Evolutionary conservation across 2,329 filamentous ascomycete species (phyloP), one percentile per base, ranked within the genome.

Genomic region (Golovinomyces cichoracearum): DNA sequence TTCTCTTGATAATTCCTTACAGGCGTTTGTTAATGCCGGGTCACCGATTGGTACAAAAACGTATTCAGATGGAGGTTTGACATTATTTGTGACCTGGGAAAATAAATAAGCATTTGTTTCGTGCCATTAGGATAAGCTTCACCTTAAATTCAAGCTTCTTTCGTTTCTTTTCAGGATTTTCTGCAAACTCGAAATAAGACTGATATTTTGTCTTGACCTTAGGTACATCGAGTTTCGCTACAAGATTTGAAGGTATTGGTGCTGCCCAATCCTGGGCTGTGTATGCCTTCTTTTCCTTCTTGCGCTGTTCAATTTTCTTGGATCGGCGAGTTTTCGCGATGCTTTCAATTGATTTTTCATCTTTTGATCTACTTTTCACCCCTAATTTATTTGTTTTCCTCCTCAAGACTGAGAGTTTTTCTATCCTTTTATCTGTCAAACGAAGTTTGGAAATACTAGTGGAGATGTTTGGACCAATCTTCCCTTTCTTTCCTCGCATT

Each of bases 1-100:
- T 54, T 76, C 71, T 53, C 76, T 67, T 1, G 75, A 79, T 19
- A 78, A 60, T 55, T 79, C 75, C 60, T 79, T 79, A 65, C 76
- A 80, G 40, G 66, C 63, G 49, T 64, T 65, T 4, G 74, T 78
- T 56, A 80, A 62, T 52, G 69, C 65, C 21, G 74, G 75, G 53
- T 78, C 72, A 46, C 75, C 75, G 47, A 72, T 69, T 27, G 75
- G 72, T 40, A 80, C 68, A 57, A 77, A 78, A 52, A 71, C 68
- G 57, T 73, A 78, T 40, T 73, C 74, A 1, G 73, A 72, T 10
- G 74, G 74, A 13, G 75, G 73, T 1, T 62, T 61, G 47, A 60
- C 63, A 35, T 68, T 57, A 53, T 65, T 66, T 19, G 71, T 76
- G 50, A 72, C 65, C 74, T 78, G 56, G 45, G 46, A 35, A 41